Evolutionary conservation across 805 yeast genomes (phyloP), one percentile per base, ranked within the genome.

Genomic region (Zygoascus bituminiphila): DNA sequence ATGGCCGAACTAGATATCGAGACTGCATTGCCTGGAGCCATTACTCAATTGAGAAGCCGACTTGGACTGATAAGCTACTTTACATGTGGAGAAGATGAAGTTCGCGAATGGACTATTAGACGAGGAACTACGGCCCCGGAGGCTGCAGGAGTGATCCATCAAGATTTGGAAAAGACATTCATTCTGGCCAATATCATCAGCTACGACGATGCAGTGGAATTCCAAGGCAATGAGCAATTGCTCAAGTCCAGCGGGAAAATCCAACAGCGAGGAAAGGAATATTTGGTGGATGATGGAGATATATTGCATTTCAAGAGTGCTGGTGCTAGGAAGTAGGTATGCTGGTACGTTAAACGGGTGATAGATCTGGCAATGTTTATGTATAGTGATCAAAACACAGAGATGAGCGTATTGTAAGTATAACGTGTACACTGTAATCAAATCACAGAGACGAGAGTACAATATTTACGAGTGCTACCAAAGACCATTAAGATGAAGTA

Each of bases 141-240:
- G 53, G 98, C 98, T 41, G 98, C 98, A 20, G 98, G 97, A 66
- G 95, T 93, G 41, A 91, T 91, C 61, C 98, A 93, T 69, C 85
- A 89, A 36, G 98, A 91, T 71, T 78, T 91, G 66, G 89, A 87
- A 77, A 86, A 83, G 67, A 91, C 98, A 20, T 93, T 93, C 66
- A 88, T 93, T 61, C 80, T 88, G 60, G 98, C 98, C 41, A 88
- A 88, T 67, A 84, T 93, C 56, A 74, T 77, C 60, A 83, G 83
- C 58, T 83, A 75, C 62, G 71, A 75, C 4, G 93, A 85, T 57
- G 65, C 83, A 47, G 54, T 66, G 2, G 67, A 61, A 6, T 58
- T 64, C 8, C 76, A 72, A 29, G 74, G 72, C 23, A 75, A 81
- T 51, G 77, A 77, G 54, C 78, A 78, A 54, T 65, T 65, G 24